These are phyloP conservation scores for Exophiala oligosperma DNA, from an alignment of 2,329 filamentous ascomycete species.

Conservation along the genomic window DNA sequence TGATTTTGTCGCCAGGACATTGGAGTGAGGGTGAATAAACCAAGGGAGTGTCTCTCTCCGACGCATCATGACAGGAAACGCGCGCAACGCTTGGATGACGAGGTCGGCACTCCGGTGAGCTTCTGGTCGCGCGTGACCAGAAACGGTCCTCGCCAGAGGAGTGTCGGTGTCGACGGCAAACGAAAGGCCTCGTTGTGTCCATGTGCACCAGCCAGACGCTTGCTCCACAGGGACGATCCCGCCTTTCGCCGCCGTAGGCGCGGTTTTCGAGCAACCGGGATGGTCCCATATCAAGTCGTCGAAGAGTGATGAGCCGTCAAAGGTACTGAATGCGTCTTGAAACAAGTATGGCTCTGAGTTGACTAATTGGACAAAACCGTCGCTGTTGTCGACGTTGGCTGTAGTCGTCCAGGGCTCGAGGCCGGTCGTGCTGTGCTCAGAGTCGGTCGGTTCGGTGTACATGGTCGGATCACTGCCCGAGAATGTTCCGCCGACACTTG, in stretches of 20 bases:
- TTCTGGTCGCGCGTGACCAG: constrained; percentile 1
- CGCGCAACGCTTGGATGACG: constrained; percentile 16
- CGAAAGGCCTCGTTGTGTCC: not conserved
- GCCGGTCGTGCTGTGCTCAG: no score
- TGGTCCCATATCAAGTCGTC: no score
- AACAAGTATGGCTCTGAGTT: no score
- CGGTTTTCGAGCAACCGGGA: no score
- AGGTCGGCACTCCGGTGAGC: constrained; percentile 13
- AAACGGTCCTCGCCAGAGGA: not conserved
- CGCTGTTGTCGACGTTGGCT: not conserved
- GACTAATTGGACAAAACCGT: not conserved
- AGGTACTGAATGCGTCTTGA: no score
- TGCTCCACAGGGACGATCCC: no score
- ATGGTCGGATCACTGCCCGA: no score
- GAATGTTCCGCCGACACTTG: not conserved
- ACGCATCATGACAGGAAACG: constrained; percentile 29
- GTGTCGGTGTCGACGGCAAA: constrained; percentile 1
- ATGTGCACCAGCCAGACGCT: not conserved
- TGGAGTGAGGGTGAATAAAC: constrained; percentile 26
- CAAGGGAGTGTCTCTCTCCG: constrained; percentile 29
- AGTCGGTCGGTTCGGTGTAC: no score
- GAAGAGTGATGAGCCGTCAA: no score
- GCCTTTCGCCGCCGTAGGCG: no score
- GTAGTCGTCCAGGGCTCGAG: no score
- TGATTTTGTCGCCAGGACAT: not conserved